These are phyloP conservation scores for Candida vartiovaarae DNA, from an alignment of 805 yeast species.

Conservation along the genomic window DNA sequence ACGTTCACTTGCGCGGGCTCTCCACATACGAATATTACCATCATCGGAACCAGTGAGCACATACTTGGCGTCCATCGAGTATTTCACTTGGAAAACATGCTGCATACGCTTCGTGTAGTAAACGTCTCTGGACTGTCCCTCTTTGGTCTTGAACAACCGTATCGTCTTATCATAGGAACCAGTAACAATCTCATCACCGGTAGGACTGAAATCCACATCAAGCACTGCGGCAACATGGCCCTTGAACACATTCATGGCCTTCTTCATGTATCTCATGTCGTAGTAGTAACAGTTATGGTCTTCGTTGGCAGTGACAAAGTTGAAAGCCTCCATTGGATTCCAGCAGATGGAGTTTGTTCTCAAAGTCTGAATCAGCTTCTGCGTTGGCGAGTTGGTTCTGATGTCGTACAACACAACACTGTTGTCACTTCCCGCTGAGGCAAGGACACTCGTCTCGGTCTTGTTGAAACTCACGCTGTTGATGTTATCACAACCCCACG, in stretches of 20 bases:
- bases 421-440: conserved; percentile 87
- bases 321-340: conserved; percentile 98
- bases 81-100: conserved; percentile 77
- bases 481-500: conserved; percentile 97
- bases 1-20: conserved; percentile 80
- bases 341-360: conserved; percentile 83
- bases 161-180: conserved; percentile 94
- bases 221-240: conserved; percentile 95
- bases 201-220: conserved; percentile 93
- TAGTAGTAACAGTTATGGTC: conserved; percentile 92
- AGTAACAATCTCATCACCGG: conserved; percentile 93
- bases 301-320: conserved; percentile 87
- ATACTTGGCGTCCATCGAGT: conserved; percentile 83
- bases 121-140: conserved; percentile 91
- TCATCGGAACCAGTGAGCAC: conserved; percentile 91
- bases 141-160: conserved; percentile 64
- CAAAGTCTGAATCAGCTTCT: conserved; percentile 76
- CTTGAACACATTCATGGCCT: conserved; percentile 79
- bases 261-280: conserved; percentile 89
- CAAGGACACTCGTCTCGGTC: conserved; percentile 83
- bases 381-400: conserved; percentile 86
- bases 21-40: conserved; percentile 91
- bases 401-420: conserved; percentile 86
- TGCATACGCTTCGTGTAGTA: conserved; percentile 99
- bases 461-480: conserved; percentile 78